Evolutionary conservation across 179 eudicot genomes (phyloP).

Genomic region (Vitellaria paradoxa): DNA sequence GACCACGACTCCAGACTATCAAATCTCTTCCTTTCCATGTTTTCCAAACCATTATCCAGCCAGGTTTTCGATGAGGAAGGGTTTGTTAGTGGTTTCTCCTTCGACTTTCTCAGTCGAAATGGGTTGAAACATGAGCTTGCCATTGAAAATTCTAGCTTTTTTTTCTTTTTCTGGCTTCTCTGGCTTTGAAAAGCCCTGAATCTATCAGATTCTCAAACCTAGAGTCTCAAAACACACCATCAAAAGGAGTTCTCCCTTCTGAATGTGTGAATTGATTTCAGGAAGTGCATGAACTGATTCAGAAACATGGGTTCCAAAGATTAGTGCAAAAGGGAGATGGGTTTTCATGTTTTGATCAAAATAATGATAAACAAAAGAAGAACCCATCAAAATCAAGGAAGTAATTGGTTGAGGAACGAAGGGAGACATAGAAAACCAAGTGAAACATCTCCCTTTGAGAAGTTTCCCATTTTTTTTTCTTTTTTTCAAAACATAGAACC

Average conservation of each 20-base stretch:
- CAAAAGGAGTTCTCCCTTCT: constrained; percentile 43
- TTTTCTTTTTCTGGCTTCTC: not conserved
- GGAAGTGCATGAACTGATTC: constrained; percentile 74
- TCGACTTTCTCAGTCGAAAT: constrained; percentile 41
- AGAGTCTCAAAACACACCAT: constrained; percentile 20
- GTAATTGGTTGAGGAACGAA: not conserved
- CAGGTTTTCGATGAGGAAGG: constrained; percentile 50
- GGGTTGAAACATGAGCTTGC: constrained; percentile 61
- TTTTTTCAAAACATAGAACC: not conserved
- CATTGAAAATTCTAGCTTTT: constrained; percentile 25
- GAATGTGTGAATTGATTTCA: constrained; percentile 72
- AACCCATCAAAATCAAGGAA: constrained; percentile 18
- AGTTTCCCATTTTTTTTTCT: not conserved
- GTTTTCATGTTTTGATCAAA: constrained; percentile 32
- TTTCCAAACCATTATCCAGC: constrained; percentile 40
- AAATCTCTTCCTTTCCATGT: constrained; percentile 78
- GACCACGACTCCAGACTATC: constrained; percentile 98
- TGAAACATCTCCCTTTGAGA: constrained; percentile 7
- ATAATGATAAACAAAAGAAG: not conserved
- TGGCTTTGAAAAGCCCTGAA: not conserved
- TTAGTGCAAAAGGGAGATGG: constrained; percentile 6
- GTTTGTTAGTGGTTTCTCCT: constrained; percentile 35
- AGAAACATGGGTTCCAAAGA: constrained; percentile 51
- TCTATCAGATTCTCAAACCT: not conserved
- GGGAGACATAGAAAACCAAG: not conserved